Evolutionary conservation across 2,329 filamentous ascomycete genomes (phyloP).

Genomic region (Emmonsiellopsis sp.): DNA sequence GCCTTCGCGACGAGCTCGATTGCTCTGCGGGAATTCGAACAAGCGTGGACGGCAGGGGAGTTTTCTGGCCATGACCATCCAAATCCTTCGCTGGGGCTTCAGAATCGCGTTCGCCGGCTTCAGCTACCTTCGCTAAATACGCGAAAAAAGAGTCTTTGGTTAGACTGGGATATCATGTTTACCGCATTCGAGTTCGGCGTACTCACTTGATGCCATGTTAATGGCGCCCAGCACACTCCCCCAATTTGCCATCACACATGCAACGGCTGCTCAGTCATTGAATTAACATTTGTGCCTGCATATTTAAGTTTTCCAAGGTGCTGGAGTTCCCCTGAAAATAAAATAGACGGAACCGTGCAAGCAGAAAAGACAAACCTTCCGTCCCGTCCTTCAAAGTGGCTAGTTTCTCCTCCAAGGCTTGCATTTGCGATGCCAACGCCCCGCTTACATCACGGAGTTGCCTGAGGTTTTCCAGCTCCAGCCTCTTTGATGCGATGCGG

Average conservation of each 20-base stretch:
- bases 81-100: conserved; percentile 9
- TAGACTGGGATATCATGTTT: neutral
- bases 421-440: conserved; percentile 54
- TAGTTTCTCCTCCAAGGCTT: conserved; percentile 51
- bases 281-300: conserved; percentile 7
- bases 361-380: conserved; percentile 36
- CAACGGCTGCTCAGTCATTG: conserved; percentile 41
- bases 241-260: conserved; percentile 59
- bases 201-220: conserved; percentile 54
- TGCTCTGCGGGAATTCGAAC: conserved; percentile 33
- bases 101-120: conserved; percentile 11
- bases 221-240: conserved; percentile 56
- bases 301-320: neutral
- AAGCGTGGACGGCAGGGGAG: conserved; percentile 29
- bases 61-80: conserved; percentile 64
- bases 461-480: conserved; percentile 52
- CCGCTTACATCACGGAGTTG: conserved; percentile 53
- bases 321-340: neutral
- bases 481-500: conserved; percentile 54
- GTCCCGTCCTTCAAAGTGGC: conserved; percentile 52
- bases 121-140: conserved; percentile 19
- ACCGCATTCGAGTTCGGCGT: neutral
- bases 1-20: conserved; percentile 7
- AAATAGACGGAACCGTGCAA: neutral
- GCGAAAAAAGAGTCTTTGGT: neutral